Evolutionary conservation across 768 basidiomycete genomes (phyloP).

Genomic region (Heimioporus sp.): DNA sequence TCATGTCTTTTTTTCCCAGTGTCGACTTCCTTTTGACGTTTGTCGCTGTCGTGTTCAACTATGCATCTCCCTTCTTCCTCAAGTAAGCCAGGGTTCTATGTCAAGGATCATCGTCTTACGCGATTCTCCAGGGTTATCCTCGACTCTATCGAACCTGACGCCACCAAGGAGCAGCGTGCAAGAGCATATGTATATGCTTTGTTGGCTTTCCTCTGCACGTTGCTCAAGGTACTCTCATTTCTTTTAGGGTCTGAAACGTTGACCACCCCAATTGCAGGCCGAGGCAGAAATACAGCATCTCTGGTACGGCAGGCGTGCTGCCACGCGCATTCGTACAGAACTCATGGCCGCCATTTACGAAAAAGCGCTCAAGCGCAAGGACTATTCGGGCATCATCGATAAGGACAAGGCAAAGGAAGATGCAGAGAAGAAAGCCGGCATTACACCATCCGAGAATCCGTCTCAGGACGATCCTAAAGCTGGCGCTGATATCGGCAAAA

Average conservation of each 20-base stretch:
- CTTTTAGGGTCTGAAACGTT: not conserved
- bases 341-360: constrained; percentile 87
- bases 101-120: not conserved
- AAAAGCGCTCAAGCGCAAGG: constrained; percentile 80
- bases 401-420: constrained; percentile 38
- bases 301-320: constrained; percentile 78
- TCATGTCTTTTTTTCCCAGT: constrained; percentile 23
- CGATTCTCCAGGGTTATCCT: constrained; percentile 49
- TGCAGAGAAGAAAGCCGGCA: constrained; percentile 20
- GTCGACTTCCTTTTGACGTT: constrained; percentile 69
- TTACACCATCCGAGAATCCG: constrained; percentile 22
- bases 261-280: constrained; percentile 32
- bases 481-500: constrained; percentile 86
- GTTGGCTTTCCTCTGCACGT: constrained; percentile 62
- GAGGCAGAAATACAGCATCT: constrained; percentile 73
- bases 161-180: constrained; percentile 50
- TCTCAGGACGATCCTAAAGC: constrained; percentile 53
- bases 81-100: constrained; percentile 42
- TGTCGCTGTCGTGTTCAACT: constrained; percentile 71
- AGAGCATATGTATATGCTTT: constrained; percentile 78
- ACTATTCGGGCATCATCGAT: constrained; percentile 75
- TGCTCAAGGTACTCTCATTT: constrained; percentile 21
- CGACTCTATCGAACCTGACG: constrained; percentile 46
- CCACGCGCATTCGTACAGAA: constrained; percentile 69
- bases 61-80: constrained; percentile 81